Evolutionary conservation across 2,329 filamentous ascomycete species (phyloP), one percentile per base, ranked within the genome.

Genomic region (Pleoardoris graminearum): DNA sequence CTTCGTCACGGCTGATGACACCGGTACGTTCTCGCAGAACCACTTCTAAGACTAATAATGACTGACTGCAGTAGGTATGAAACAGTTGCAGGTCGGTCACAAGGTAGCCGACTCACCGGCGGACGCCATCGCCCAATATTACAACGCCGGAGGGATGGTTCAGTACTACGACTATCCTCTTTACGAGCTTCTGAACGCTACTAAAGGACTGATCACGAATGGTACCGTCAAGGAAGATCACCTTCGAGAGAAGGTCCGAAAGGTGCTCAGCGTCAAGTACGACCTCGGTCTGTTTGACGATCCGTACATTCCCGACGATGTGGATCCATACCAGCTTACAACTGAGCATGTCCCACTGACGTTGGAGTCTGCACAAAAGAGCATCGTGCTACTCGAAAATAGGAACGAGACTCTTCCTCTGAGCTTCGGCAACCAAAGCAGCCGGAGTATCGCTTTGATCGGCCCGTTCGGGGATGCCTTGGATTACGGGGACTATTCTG

Each of bases 151-250:
- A 29, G 74, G 75, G 1, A 78, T 78, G 75, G 61, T 77, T 2
- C 76, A 78, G 45, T 79, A 74, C 51, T 79, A 79, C 41, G 76
- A 78, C 53, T 78, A 75, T 51, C 69, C 75, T 2, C 51, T 79
- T 12, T 69, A 74, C 10, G 60, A 65, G 7, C 76, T 73, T 36
- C 61, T 77, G 22, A 71, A 76, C 39, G 60, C 59, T 14, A 77
- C 71, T 0, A 62, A 57, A 36, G 69, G 66, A 11, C 51, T 76
- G 4, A 55, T 77, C 4, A 54, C 61, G 2, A 77, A 77, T 29
- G 66, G 66, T 1, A 73, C 72, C 0, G 61, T 77, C 1, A 57
- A 68, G 4, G 53, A 74, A 27, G 62, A 66, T n/a, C 73, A 67
- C 0, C 43, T 79, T 0, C 70, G 71, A 25, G 68, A 68, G 7